Base-by-base conservation (phyloP, 2,329 filamentous ascomycete species). In the Neonectria sp. region DNA sequence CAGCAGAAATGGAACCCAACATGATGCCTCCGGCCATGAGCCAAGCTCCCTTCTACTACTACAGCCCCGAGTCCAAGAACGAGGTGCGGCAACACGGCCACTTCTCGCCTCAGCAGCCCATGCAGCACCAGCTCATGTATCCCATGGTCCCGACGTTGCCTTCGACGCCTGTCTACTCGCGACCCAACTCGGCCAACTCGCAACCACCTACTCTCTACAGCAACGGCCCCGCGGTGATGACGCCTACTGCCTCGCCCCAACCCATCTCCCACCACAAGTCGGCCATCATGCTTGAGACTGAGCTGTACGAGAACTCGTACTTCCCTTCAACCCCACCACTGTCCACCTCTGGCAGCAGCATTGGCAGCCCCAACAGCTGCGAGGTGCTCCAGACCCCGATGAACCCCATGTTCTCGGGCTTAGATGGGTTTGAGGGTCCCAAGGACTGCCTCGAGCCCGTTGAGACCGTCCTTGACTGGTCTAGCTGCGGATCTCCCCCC, bases 271-370 rank as follows among this genome's bases (percentile, higher is more conserved):
- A 94, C 79, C 95, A 94, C 79, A 95, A 94, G 88, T 91, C 94
- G 5, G 88, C 89, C 49, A 93, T 96, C 78, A 86, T 94, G 76
- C 83, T 97, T 71, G 93, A 97, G 81, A 94, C 93, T 17, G 92
- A 95, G 74, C 88, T 93, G 68, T 84, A 86, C 74, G 87, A 91
- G 74, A 89, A 92, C 74, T 88, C 90, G 71, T 93, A 91, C 82
- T 94, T 93, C 78, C 95, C 95, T 37, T 91, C 94, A 8, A 98
- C 95, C 24, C 95, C 95, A 55, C 93, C 95, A 52, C 87, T 98
- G 75, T 97, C 95, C 27, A 91, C 93, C 3, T 92, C 94, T 33
- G 92, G 93, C 72, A 97, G 95, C 86, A 91, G 89, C 63, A 92
- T 94, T 76, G 94, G 93, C 84, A 97, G 94, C 86, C 94, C 95